Percentiles rank a stretch among this genome's conserved stretches.
Evolutionary conservation across 2,329 filamentous ascomycete species (phyloP).

Genomic region (Fusarium succisae): DNA sequence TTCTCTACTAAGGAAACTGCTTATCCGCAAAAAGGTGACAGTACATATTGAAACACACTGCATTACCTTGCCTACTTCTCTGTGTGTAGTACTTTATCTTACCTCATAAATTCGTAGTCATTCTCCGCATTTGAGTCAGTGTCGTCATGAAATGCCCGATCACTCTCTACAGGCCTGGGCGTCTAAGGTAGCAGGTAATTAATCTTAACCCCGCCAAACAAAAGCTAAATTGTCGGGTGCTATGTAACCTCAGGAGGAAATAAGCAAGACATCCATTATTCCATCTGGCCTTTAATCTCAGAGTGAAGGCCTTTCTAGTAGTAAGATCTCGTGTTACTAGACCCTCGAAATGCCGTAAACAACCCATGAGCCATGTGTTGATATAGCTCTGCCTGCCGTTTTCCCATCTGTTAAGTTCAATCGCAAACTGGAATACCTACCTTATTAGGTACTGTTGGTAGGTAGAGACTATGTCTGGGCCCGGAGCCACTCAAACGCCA

Average conservation of each 20-base stretch:
- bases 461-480: not conserved
- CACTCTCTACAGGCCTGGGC: not conserved
- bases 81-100: not conserved
- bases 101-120: not conserved
- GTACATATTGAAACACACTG: not conserved
- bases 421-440: not conserved
- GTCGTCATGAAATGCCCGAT: slow-evolving; percentile 19
- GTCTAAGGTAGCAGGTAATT: not conserved
- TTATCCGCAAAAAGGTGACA: not conserved
- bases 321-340: not conserved
- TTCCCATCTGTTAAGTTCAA: not conserved
- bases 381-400: not conserved
- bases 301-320: too few species aligned
- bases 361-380: not conserved
- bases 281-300: not conserved
- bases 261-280: not conserved
- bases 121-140: slow-evolving; percentile 19
- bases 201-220: slow-evolving; percentile 25
- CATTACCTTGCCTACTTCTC: too few species aligned
- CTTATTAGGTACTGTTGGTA: not conserved
- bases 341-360: not conserved
- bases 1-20: not conserved
- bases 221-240: slow-evolving; percentile 8
- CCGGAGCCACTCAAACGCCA: not conserved
- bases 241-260: too few species aligned